phyloP scores from a whole-genome alignment of 2,329 filamentous ascomycete genomes.

The Colletotrichum destructivum region DNA sequence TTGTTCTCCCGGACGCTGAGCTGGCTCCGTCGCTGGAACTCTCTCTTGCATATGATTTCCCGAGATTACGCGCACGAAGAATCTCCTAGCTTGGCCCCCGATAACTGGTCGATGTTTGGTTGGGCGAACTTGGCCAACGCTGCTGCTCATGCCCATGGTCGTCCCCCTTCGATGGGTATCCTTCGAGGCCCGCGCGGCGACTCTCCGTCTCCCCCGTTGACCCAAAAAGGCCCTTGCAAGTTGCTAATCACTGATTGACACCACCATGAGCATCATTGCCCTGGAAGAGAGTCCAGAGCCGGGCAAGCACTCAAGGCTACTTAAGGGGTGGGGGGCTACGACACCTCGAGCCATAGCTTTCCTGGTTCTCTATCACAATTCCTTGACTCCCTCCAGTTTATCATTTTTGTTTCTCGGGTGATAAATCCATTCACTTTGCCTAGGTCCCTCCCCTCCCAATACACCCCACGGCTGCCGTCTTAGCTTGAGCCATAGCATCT shows the following conservation, averaged over 20 bases:
- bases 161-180: slow-evolving; percentile 27
- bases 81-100: slow-evolving; percentile 42
- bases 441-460: neutral
- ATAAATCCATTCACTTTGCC: slow-evolving; percentile 16
- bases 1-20: slow-evolving; percentile 48
- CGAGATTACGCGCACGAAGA: slow-evolving; percentile 50
- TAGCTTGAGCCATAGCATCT: slow-evolving; percentile 22
- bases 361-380: slow-evolving; percentile 23
- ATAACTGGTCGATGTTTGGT: slow-evolving; percentile 58
- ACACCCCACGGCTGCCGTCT: slow-evolving; percentile 13
- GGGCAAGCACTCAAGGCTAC: slow-evolving; percentile 31
- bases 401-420: slow-evolving; percentile 22
- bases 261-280: slow-evolving; percentile 39
- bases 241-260: slow-evolving; percentile 43
- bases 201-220: slow-evolving; percentile 40
- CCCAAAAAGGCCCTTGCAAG: slow-evolving; percentile 38
- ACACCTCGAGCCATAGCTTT: slow-evolving; percentile 19
- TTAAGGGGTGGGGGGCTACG: slow-evolving; percentile 38
- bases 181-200: slow-evolving; percentile 24
- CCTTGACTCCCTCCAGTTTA: slow-evolving; percentile 6
- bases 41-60: slow-evolving; percentile 54
- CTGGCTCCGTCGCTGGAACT: slow-evolving; percentile 49
- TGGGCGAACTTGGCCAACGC: slow-evolving; percentile 46
- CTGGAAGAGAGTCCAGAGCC: slow-evolving; percentile 18
- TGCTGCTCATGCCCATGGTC: slow-evolving; percentile 23